Percentiles rank a stretch among this genome's conserved stretches.
Evolutionary conservation across 306 rosid genomes (phyloP).

Genomic region (Hylodesmum podocarpum): DNA sequence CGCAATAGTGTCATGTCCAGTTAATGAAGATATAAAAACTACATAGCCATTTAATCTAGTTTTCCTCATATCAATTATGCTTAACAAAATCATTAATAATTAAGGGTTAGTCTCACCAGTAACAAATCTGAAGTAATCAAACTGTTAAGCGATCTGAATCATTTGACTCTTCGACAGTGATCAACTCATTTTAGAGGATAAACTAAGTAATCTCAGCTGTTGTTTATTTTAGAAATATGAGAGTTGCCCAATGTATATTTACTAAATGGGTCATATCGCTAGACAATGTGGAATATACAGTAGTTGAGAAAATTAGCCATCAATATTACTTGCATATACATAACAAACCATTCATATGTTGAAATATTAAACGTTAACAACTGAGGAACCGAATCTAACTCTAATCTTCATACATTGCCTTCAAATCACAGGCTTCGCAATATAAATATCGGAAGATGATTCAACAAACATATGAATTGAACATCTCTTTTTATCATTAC

Average conservation of each 20-base stretch:
- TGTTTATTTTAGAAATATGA: too few species aligned
- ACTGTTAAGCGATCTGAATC: neutral
- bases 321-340: too few species aligned
- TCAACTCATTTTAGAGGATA: neutral
- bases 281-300: too few species aligned
- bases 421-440: too few species aligned
- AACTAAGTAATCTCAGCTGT: neutral
- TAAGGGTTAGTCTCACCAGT: neutral
- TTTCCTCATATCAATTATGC: neutral
- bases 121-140: neutral
- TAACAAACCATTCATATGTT: neutral
- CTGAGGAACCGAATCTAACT: neutral
- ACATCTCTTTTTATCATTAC: too few species aligned
- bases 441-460: too few species aligned
- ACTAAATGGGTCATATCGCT: too few species aligned
- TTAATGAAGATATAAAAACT: too few species aligned
- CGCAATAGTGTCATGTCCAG: neutral
- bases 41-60: conserved; percentile 10
- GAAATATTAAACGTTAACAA: neutral
- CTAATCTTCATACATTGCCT: neutral
- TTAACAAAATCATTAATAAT: neutral
- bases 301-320: neutral
- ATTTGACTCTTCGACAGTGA: neutral
- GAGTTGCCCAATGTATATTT: too few species aligned
- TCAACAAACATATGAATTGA: too few species aligned